These are phyloP conservation scores for Xylaria intraflava DNA, from an alignment of 495 filamentous ascomycete genomes.

Conservation along the genomic window DNA sequence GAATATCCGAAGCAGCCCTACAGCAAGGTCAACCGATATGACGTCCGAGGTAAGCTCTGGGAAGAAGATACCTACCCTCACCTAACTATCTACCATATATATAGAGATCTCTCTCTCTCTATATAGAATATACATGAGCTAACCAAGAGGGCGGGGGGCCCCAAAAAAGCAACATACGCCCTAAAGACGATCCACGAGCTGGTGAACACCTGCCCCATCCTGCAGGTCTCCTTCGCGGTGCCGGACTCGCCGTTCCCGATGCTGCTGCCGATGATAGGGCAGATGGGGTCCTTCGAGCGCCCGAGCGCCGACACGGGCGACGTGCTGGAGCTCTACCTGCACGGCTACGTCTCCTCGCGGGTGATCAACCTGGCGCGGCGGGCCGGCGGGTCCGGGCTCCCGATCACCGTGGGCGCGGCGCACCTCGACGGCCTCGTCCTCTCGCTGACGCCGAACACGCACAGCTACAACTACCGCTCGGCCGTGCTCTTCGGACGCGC, in stretches of 20 bases:
- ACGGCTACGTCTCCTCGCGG: slow-evolving; percentile 79
- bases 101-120: too few species aligned
- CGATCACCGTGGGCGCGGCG: slow-evolving; percentile 59
- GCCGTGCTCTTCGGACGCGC: slow-evolving; percentile 75
- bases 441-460: slow-evolving; percentile 67
- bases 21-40: slow-evolving; percentile 69
- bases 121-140: too few species aligned
- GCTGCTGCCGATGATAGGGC: slow-evolving; percentile 77
- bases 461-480: slow-evolving; percentile 87
- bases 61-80: too few species aligned
- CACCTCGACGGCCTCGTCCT: slow-evolving; percentile 68
- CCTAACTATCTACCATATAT: too few species aligned
- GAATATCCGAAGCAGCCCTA: slow-evolving; percentile 60
- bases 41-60: slow-evolving; percentile 60
- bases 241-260: slow-evolving; percentile 60
- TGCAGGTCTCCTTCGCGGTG: slow-evolving; percentile 76
- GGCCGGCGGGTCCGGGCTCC: slow-evolving; percentile 40
- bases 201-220: slow-evolving; percentile 66
- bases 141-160: too few species aligned
- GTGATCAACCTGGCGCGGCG: slow-evolving; percentile 62
- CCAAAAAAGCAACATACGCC: slow-evolving; percentile 65
- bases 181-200: slow-evolving; percentile 70
- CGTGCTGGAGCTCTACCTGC: slow-evolving; percentile 73
- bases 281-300: slow-evolving; percentile 64
- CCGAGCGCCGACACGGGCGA: slow-evolving; percentile 59